Evolutionary conservation across 495 filamentous ascomycete genomes (phyloP), one percentile per base, ranked within the genome.

Genomic region (Neurospora sp.): DNA sequence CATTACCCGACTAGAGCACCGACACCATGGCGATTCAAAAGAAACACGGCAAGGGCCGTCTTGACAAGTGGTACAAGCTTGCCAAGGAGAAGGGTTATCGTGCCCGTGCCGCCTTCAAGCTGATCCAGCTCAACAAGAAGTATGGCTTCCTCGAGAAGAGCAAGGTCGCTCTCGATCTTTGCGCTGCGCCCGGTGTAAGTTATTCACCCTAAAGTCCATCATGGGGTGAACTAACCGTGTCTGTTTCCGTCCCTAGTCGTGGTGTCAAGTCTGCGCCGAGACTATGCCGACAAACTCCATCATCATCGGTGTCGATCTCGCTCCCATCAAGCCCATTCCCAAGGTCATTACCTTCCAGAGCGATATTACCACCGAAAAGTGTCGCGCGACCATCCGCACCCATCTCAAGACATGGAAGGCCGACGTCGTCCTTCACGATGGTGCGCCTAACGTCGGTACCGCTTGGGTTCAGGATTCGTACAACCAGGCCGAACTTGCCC

Each of bases 391-490:
- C 2, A 92, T 99, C 69, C 85, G 94, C 74, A 87, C 89, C 45
- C 95, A 99, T 79, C 80, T 99, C 37, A 98, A 99, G 84, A 93
- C 92, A 22, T 98, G 94, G 94, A 98, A 98, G 81, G 96, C 94
- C 53, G 96, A 99, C 80, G 91, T 90, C 0, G 95, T 99, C n/a
- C 86, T 99, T 68, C 96, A 98, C 84, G 96, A 99, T 83, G 96
- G 96, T 83, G 96, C 96, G 12, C 96, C 96, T 68, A 99, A 98
- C 77, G 95, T 99, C 73, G 96, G 96, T 89, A 93, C 92, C 0
- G 94, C 96, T 2, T 99, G 96, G 96, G 91, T 97, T 68, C 96
- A 98, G 82, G 96, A 98, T 87, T 96, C 96, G 59, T 99, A 94
- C 87, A 95, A 94, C 45, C 96, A 99, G 82, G 94, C 96, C 39